Conservation (phyloP, 2,329 filamentous ascomycete species). For the Phyllosticta paracitricarpa region DNA sequence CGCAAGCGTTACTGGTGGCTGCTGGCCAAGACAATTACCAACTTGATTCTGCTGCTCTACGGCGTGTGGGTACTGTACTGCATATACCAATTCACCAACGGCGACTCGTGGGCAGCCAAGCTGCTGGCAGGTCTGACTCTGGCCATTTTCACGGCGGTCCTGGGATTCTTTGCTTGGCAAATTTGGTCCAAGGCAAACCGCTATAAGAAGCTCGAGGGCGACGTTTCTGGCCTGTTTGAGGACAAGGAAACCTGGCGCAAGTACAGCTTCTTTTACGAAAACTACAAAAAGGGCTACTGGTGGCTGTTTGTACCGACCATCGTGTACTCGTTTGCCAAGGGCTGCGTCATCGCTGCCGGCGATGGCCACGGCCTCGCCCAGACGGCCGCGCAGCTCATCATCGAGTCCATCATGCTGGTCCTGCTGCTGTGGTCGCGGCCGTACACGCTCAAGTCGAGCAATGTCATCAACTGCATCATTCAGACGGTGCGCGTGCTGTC, state of each 20-base stretch:
- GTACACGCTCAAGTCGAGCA: slow-evolving; percentile 76
- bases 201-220: slow-evolving; percentile 67
- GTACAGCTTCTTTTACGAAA: slow-evolving; percentile 96
- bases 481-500: slow-evolving; percentile 83
- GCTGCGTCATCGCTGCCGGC: slow-evolving; percentile 71
- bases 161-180: slow-evolving; percentile 75
- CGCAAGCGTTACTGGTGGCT: slow-evolving; percentile 94
- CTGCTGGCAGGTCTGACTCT: slow-evolving; percentile 73
- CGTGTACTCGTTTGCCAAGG: slow-evolving; percentile 82
- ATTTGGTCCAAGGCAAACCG: slow-evolving; percentile 69
- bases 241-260: slow-evolving; percentile 87
- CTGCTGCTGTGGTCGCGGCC: slow-evolving; percentile 78
- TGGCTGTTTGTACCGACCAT: slow-evolving; percentile 91
- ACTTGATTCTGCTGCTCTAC: slow-evolving; percentile 83
- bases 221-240: slow-evolving; percentile 65
- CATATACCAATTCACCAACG: slow-evolving; percentile 86
- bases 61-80: slow-evolving; percentile 94
- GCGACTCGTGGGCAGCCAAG: slow-evolving; percentile 92
- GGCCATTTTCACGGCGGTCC: slow-evolving; percentile 64
- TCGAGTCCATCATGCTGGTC: slow-evolving; percentile 70
- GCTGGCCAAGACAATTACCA: slow-evolving; percentile 79
- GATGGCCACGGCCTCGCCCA: slow-evolving; percentile 80
- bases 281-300: slow-evolving; percentile 91
- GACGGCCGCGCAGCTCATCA: slow-evolving; percentile 65
- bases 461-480: slow-evolving; percentile 88